Percentiles rank a stretch among this genome's conserved stretches.
These are phyloP conservation scores for Lunularia cruciata DNA, from an alignment of 225 moss, liverwort and hornwort species.

Conservation along the genomic window DNA sequence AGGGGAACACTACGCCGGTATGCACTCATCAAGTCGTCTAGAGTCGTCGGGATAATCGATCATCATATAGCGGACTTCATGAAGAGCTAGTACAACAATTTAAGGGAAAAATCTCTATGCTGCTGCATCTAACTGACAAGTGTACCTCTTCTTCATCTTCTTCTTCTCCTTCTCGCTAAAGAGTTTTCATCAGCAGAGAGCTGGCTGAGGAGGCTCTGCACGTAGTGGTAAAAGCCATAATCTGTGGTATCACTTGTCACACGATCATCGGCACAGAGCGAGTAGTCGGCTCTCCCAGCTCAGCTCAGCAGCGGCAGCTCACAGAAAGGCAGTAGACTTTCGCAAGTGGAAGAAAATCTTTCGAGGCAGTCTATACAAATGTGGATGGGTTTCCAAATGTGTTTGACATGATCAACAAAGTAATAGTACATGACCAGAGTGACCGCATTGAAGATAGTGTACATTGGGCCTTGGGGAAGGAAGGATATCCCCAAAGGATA, in stretches of 20 bases:
- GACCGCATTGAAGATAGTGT: conserved; percentile 46
- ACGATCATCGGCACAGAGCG: conserved; percentile 21
- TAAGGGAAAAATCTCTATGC: conserved; percentile 29
- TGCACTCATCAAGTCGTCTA: conserved; percentile 23
- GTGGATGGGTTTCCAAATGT: conserved; percentile 36
- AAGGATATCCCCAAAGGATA: conserved; percentile 36
- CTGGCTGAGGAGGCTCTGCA: conserved; percentile 22
- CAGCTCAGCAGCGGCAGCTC: conserved; percentile 20
- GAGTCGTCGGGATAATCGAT: conserved; percentile 1
- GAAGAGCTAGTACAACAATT: conserved; percentile 35
- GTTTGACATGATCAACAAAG: conserved; percentile 35
- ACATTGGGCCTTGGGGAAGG: conserved; percentile 35
- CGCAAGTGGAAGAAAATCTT: conserved; percentile 24
- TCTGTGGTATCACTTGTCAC: conserved; percentile 8
- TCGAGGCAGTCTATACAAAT: conserved; percentile 46
- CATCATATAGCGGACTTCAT: conserved; percentile 22
- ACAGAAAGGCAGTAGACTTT: conserved; percentile 21
- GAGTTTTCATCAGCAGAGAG: conserved; percentile 16
- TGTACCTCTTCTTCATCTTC: conserved; percentile 15
- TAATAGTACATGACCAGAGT: conserved; percentile 49
- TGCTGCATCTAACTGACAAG: conserved; percentile 18
- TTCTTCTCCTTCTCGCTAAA: conserved; percentile 15
- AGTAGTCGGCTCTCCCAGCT: conserved; percentile 19
- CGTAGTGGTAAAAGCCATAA: not conserved
- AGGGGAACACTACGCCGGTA: conserved; percentile 35